A percentile compares a stretch with the other conserved stretches of the same genome.
phyloP scores from a whole-genome alignment of 805 yeast genomes.

The Ogataea salicorniae region DNA sequence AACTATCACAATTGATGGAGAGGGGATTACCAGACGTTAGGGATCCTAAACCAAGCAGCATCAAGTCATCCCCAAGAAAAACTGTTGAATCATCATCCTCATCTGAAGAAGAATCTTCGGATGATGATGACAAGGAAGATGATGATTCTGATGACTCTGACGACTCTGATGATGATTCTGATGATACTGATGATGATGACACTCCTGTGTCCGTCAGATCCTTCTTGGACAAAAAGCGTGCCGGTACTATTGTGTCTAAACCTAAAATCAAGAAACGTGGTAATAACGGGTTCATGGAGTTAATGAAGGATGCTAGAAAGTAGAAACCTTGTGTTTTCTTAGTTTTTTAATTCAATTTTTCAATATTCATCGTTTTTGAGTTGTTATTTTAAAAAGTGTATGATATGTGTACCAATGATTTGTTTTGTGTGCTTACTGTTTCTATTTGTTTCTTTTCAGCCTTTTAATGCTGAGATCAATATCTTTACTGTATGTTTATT shows the following conservation, averaged over 20 bases:
- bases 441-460: no score
- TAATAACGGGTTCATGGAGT: conserved; percentile 40
- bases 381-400: neutral
- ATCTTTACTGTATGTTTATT: no score
- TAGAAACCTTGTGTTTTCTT: conserved; percentile 3
- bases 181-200: conserved; percentile 22
- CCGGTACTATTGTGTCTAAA: conserved; percentile 36
- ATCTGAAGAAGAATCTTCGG: conserved; percentile 1
- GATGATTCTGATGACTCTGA: conserved; percentile 7
- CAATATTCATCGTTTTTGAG: neutral
- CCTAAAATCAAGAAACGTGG: conserved; percentile 31
- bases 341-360: neutral
- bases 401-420: no score
- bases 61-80: neutral
- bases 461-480: no score
- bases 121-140: conserved; percentile 3
- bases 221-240: conserved; percentile 41
- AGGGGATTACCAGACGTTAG: conserved; percentile 66
- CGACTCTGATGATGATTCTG: conserved; percentile 24
- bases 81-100: neutral
- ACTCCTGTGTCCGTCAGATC: conserved; percentile 5
- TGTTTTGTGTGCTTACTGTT: no score
- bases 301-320: conserved; percentile 43
- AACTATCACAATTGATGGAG: conserved; percentile 55
- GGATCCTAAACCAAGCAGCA: conserved; percentile 28